Evolutionary conservation across 1,139 yeast species (phyloP).

Genomic region (Pichiaceae sp.): DNA sequence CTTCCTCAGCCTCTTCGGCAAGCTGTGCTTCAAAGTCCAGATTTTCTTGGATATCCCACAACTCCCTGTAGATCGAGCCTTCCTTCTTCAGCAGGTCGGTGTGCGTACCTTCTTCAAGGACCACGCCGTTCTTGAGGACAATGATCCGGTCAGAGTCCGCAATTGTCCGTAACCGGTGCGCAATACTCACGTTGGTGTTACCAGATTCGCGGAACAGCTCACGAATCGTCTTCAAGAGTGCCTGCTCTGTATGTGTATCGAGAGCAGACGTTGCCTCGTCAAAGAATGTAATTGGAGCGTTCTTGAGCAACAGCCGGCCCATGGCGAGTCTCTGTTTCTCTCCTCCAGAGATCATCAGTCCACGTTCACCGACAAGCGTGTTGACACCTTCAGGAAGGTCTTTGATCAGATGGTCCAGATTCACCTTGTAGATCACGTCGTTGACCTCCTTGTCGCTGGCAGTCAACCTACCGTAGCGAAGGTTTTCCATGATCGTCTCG

Average conservation of each 20-base stretch:
- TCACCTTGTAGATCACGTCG: constrained; percentile 59
- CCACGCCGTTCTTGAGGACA: constrained; percentile 70
- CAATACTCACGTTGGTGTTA: constrained; percentile 78
- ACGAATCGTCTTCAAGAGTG: constrained; percentile 65
- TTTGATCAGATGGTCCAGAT: constrained; percentile 51
- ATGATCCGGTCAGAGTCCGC: constrained; percentile 93
- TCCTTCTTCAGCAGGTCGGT: constrained; percentile 42
- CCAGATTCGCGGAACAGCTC: constrained; percentile 46
- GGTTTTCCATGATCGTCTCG: constrained; percentile 80
- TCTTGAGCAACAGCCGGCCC: constrained; percentile 76
- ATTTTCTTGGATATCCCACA: constrained; percentile 92
- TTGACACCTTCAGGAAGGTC: constrained; percentile 78
- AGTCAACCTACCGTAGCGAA: constrained; percentile 73
- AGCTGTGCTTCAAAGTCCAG: constrained; percentile 42
- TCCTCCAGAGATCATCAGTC: constrained; percentile 98
- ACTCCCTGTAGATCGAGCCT: constrained; percentile 58
- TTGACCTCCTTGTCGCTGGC: constrained; percentile 70
- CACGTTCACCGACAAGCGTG: constrained; percentile 96
- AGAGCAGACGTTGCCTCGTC: constrained; percentile 97
- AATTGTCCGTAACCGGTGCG: constrained; percentile 87
- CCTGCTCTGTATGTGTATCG: constrained; percentile 93
- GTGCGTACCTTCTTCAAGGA: constrained; percentile 86
- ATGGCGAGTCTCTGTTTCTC: constrained; percentile 95
- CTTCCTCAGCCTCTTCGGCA: constrained; percentile 14
- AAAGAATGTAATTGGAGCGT: constrained; percentile 84